A percentile compares a stretch with the other conserved stretches of the same genome.
phyloP scores from a whole-genome alignment of 352 stramenopile genomes.

The Pythium aristosporum region DNA sequence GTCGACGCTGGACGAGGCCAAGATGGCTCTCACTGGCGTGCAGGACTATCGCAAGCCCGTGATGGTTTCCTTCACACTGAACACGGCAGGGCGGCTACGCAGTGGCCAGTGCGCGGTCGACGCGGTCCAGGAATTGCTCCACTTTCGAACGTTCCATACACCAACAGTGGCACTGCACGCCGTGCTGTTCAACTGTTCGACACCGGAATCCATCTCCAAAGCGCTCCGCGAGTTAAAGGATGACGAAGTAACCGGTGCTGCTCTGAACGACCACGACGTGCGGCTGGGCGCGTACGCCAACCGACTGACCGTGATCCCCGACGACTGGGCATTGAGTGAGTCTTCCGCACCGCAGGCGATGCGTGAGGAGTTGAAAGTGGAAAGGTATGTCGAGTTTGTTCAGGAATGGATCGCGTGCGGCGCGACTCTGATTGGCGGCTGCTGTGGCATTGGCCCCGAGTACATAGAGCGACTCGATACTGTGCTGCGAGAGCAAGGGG shows the following conservation, averaged over 20 bases:
- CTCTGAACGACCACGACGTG: slow-evolving; percentile 25
- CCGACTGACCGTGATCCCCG: slow-evolving; percentile 73
- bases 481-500: slow-evolving; percentile 27
- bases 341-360: slow-evolving; percentile 77
- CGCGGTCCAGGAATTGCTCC: slow-evolving; percentile 40
- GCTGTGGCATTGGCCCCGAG: slow-evolving; percentile 87
- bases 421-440: slow-evolving; percentile 84
- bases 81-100: slow-evolving; percentile 57
- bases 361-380: slow-evolving; percentile 72
- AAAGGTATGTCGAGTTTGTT: slow-evolving; percentile 74
- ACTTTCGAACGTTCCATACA: slow-evolving; percentile 26
- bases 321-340: slow-evolving; percentile 75
- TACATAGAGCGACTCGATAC: slow-evolving; percentile 71
- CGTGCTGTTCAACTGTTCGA: slow-evolving; percentile 90
- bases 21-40: slow-evolving; percentile 79
- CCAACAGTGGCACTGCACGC: slow-evolving; percentile 37
- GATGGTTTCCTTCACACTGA: slow-evolving; percentile 86
- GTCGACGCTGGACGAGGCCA: slow-evolving; percentile 80
- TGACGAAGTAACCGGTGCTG: slow-evolving; percentile 21
- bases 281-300: slow-evolving; percentile 88
- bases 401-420: slow-evolving; percentile 57
- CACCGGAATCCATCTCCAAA: slow-evolving; percentile 83
- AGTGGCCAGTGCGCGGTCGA: slow-evolving; percentile 64
- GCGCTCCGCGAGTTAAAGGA: slow-evolving; percentile 56
- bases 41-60: slow-evolving; percentile 40